These are phyloP conservation scores for Alternaria incomplexa DNA, from an alignment of 2,329 filamentous ascomycete genomes.

Conservation along the genomic window DNA sequence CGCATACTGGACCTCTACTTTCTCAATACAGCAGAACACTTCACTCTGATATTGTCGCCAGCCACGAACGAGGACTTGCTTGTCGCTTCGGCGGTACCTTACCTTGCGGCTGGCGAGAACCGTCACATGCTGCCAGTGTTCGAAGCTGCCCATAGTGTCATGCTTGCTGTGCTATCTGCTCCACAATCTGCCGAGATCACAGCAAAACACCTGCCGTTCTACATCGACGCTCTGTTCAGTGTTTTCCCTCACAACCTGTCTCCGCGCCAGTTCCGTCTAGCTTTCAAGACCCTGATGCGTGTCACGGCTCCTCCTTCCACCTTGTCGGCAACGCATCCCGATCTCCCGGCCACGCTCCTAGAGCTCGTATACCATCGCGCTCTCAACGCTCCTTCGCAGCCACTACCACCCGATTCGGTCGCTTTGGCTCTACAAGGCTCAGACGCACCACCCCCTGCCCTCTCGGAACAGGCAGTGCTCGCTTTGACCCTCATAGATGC, in stretches of 20 bases:
- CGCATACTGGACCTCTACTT: conserved; percentile 85
- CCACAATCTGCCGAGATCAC: conserved; percentile 77
- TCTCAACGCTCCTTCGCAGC: conserved; percentile 57
- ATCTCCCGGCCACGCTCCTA: conserved; percentile 79
- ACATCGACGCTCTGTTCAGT: conserved; percentile 79
- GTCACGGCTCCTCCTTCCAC: conserved; percentile 81
- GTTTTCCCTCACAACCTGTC: conserved; percentile 82
- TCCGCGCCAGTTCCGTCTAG: conserved; percentile 83
- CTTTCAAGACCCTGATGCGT: conserved; percentile 83
- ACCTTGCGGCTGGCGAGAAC: conserved; percentile 68
- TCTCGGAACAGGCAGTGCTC: conserved; percentile 82
- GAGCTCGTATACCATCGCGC: conserved; percentile 77
- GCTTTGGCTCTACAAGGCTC: conserved; percentile 46
- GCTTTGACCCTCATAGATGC: conserved; percentile 80
- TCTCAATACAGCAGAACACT: conserved; percentile 83
- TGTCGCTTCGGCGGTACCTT: conserved; percentile 74
- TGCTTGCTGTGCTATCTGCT: conserved; percentile 79
- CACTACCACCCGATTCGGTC: conserved; percentile 50
- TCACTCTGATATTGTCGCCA: conserved; percentile 72
- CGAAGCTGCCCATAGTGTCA: conserved; percentile 83
- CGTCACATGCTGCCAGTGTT: conserved; percentile 72
- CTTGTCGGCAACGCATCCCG: conserved; percentile 73
- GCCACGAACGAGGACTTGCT: conserved; percentile 74
- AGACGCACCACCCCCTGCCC: conserved; percentile 42
- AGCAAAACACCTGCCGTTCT: conserved; percentile 76